phyloP scores from a whole-genome alignment of 1,284 basidiomycete genomes.

The Ganoderma lingzhi region DNA sequence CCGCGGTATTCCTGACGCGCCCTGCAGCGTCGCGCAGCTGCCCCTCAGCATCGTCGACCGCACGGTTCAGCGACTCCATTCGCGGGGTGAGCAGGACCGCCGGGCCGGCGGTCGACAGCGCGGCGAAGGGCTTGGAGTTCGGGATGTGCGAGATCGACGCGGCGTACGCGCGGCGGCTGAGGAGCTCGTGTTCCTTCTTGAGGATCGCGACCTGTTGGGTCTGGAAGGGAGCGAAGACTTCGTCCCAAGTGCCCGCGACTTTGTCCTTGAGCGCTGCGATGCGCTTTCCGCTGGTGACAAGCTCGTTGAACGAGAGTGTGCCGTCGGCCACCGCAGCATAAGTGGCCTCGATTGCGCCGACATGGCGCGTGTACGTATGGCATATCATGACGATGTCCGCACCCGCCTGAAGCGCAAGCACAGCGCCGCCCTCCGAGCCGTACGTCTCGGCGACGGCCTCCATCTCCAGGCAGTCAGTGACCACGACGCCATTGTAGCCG shows the following conservation, averaged over 20 bases:
- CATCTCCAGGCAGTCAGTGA: conserved; percentile 79
- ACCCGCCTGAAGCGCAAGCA: conserved; percentile 63
- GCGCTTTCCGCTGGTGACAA: conserved; percentile 53
- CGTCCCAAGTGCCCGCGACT: conserved; percentile 58
- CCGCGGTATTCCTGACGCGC: conserved; percentile 60
- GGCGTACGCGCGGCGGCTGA: conserved; percentile 59
- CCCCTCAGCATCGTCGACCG: conserved; percentile 65
- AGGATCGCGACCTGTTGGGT: conserved; percentile 44
- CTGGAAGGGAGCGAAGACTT: conserved; percentile 42
- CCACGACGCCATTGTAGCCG: conserved; percentile 61
- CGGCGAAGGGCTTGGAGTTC: conserved; percentile 47
- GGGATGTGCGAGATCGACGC: conserved; percentile 56
- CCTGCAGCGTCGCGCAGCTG: conserved; percentile 53
- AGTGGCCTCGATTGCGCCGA: conserved; percentile 57
- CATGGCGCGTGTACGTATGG: conserved; percentile 63
- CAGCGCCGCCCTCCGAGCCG: conserved; percentile 61
- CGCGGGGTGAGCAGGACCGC: conserved; percentile 63
- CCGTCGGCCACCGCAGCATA: conserved; percentile 58
- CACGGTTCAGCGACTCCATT: conserved; percentile 63
- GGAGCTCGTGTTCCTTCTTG: conserved; percentile 47
- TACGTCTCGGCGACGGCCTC: conserved; percentile 65
- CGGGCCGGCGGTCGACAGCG: conserved; percentile 40
- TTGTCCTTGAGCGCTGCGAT: conserved; percentile 57
- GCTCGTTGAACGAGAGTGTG: conserved; percentile 46
- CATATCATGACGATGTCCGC: conserved; percentile 78